These are phyloP conservation scores for Penicillium nordicum DNA, from an alignment of 2,329 filamentous ascomycete species.

Conservation along the genomic window DNA sequence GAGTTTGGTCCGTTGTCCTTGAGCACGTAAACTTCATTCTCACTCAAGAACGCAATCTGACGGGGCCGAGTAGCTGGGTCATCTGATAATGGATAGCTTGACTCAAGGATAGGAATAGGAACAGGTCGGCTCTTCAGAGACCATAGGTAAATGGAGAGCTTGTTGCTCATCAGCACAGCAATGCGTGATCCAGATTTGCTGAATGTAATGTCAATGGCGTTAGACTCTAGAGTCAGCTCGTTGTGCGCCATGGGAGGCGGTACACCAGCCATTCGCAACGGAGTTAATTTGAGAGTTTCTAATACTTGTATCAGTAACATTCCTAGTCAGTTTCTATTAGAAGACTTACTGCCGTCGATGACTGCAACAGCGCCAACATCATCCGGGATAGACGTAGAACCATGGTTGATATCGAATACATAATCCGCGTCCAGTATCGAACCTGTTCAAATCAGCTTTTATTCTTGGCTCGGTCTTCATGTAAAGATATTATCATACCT, in stretches of 20 bases:
- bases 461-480: not conserved
- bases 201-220: constrained; percentile 72
- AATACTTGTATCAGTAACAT: constrained; percentile 22
- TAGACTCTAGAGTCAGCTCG: constrained; percentile 61
- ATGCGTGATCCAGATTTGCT: constrained; percentile 62
- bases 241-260: constrained; percentile 90
- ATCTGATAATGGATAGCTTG: constrained; percentile 36
- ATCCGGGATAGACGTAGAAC: constrained; percentile 65
- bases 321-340: not conserved
- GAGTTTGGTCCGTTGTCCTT: constrained; percentile 32
- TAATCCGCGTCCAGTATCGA: constrained; percentile 62
- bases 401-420: constrained; percentile 64
- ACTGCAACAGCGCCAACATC: constrained; percentile 79
- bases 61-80: constrained; percentile 31
- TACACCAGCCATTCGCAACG: constrained; percentile 76
- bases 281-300: constrained; percentile 74
- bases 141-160: constrained; percentile 68
- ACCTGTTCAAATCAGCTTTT: constrained; percentile 27
- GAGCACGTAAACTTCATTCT: constrained; percentile 44
- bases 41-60: constrained; percentile 49
- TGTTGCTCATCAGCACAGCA: constrained; percentile 66
- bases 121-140: constrained; percentile 50
- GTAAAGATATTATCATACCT: constrained; percentile 37
- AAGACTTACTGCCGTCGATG: constrained; percentile 67
- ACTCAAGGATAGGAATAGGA: constrained; percentile 37